phyloP scores from a whole-genome alignment of 2,329 filamentous ascomycete species.

The Colletotrichum sp. region DNA sequence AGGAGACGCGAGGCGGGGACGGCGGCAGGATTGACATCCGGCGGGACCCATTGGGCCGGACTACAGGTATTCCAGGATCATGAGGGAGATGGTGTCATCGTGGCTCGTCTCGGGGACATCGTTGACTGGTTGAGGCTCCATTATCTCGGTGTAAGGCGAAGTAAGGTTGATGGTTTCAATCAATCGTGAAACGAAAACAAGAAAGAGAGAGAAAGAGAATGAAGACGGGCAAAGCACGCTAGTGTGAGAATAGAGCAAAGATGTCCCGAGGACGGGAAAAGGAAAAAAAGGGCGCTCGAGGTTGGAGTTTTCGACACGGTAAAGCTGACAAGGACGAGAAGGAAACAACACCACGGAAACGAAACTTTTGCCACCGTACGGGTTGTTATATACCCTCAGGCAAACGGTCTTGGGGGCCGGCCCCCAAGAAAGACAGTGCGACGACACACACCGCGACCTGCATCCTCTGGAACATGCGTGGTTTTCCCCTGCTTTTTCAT shows the following conservation, averaged over 20 bases:
- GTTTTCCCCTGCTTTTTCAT: neutral
- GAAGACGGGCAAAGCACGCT: too few species aligned
- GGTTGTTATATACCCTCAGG: conserved; percentile 11
- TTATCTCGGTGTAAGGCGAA: neutral
- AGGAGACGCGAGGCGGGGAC: neutral
- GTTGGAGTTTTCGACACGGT: neutral
- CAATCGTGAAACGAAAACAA: neutral
- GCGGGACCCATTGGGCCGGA: neutral
- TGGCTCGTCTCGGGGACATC: conserved; percentile 7
- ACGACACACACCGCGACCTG: neutral
- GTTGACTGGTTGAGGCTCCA: conserved; percentile 1
- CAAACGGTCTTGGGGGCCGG: neutral
- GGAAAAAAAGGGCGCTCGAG: neutral
- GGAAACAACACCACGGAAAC: neutral
- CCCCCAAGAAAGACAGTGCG: neutral
- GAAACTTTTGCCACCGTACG: conserved; percentile 3
- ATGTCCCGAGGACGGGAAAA: neutral
- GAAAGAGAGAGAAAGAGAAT: neutral
- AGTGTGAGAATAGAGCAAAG: neutral
- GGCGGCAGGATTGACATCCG: neutral
- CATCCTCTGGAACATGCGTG: neutral
- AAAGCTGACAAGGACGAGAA: neutral
- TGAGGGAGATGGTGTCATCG: conserved; percentile 17
- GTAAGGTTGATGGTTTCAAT: neutral
- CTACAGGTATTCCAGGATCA: conserved; percentile 13